Conservation (phyloP, 345 rosid species). For the Capsella bursapastoris region DNA sequence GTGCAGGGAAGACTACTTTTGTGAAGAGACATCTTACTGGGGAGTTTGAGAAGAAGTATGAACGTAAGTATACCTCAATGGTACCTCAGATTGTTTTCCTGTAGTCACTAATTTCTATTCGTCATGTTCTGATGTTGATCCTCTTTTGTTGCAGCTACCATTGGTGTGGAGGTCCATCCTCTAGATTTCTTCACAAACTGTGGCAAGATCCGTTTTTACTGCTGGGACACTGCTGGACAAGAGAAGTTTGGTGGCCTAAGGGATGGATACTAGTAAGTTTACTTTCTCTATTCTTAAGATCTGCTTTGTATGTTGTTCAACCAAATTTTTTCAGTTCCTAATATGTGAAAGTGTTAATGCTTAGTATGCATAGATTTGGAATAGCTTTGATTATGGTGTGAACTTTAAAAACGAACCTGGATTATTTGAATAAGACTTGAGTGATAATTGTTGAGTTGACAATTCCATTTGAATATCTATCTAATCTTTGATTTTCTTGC, state of each 20-base stretch:
- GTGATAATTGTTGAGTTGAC: background rate
- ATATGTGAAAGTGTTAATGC: background rate
- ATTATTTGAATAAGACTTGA: background rate
- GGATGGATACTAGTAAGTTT: slow-evolving; percentile 92
- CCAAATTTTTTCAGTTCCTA: too few relatives aligned
- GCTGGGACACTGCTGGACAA: slow-evolving; percentile 99
- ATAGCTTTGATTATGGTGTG: background rate
- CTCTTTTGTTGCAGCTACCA: slow-evolving; percentile 60
- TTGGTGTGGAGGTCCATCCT: slow-evolving; percentile 97
- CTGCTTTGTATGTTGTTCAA: background rate
- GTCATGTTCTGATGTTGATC: background rate
- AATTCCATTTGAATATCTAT: background rate
- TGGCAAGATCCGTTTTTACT: slow-evolving; percentile 87
- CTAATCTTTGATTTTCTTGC: slow-evolving; percentile 29
- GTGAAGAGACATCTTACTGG: slow-evolving; percentile 96
- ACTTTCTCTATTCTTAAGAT: background rate
- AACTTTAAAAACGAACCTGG: background rate
- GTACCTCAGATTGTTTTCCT: background rate
- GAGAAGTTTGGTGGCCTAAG: slow-evolving; percentile 96
- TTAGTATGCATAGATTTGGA: background rate
- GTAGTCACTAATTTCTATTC: background rate
- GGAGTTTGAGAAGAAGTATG: slow-evolving; percentile 95
- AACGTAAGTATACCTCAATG: slow-evolving; percentile 59
- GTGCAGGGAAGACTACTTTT: slow-evolving; percentile 84
- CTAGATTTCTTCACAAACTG: slow-evolving; percentile 92